Conservation (phyloP, 139 green algal genomes). For the Tetradesmus obliquus region DNA sequence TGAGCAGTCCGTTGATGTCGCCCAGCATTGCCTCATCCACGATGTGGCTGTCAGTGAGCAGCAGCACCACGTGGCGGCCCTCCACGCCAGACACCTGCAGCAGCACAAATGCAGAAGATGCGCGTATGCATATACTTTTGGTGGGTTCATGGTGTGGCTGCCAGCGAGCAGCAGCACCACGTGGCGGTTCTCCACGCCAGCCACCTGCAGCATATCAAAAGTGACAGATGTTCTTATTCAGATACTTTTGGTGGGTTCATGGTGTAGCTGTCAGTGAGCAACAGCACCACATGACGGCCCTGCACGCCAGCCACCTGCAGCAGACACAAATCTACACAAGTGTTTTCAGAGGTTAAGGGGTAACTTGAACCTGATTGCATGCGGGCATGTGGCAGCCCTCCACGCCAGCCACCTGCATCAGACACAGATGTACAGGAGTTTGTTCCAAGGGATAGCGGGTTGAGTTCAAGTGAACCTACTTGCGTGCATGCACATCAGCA, state of each 20-base stretch:
- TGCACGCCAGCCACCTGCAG: slow-evolving; percentile 73
- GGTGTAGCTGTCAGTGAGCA: slow-evolving; percentile 87
- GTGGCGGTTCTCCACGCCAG: slow-evolving; percentile 74
- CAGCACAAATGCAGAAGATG: neutral
- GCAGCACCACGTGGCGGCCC: slow-evolving; percentile 73
- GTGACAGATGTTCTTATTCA: too few species aligned
- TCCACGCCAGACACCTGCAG: slow-evolving; percentile 73
- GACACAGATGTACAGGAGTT: neutral
- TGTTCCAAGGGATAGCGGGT: too few species aligned
- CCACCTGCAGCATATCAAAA: slow-evolving; percentile 45
- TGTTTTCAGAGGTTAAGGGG: neutral
- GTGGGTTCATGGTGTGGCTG: slow-evolving; percentile 72
- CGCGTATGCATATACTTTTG: too few species aligned
- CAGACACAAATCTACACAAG: too few species aligned
- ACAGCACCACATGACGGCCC: slow-evolving; percentile 73
- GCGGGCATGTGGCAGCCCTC: slow-evolving; percentile 63
- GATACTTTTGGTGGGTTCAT: slow-evolving; percentile 30
- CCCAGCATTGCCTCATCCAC: slow-evolving; percentile 82
- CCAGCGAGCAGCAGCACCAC: slow-evolving; percentile 85
- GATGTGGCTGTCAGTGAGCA: slow-evolving; percentile 87
- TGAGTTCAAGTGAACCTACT: neutral
- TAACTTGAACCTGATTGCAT: too few species aligned
- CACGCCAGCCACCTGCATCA: slow-evolving; percentile 68
- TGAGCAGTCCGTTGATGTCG: slow-evolving; percentile 89
- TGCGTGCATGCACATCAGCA: neutral